Conservation (phyloP, 2,329 filamentous ascomycete species). For the Arachnomyces sp. region DNA sequence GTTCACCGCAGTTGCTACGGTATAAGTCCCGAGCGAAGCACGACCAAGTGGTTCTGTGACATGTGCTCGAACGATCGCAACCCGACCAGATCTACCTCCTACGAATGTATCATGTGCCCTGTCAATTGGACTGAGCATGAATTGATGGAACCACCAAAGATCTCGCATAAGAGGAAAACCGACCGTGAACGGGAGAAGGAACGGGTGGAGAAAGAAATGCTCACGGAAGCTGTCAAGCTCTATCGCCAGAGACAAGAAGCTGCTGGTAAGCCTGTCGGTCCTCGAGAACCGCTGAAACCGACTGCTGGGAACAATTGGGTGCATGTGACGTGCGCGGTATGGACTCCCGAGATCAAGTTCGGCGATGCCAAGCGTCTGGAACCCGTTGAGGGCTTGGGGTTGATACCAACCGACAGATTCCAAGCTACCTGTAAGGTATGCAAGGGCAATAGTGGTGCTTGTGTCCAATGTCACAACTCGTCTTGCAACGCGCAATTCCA, state of each 20-base stretch:
- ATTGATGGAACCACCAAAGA: conserved; percentile 72
- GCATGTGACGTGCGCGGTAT: conserved; percentile 86
- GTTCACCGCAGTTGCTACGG: conserved; percentile 92
- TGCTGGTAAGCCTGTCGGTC: conserved; percentile 70
- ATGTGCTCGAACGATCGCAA: conserved; percentile 93
- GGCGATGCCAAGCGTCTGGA: conserved; percentile 73
- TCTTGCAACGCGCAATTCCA: conserved; percentile 55
- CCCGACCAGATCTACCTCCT: conserved; percentile 84
- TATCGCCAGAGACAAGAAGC: conserved; percentile 78
- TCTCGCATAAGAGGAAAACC: conserved; percentile 76
- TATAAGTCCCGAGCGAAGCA: conserved; percentile 59
- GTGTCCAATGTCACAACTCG: conserved; percentile 64
- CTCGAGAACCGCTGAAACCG: conserved; percentile 83
- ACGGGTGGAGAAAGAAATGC: conserved; percentile 72
- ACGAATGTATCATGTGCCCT: conserved; percentile 88
- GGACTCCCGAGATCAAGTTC: conserved; percentile 88
- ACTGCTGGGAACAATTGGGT: conserved; percentile 98
- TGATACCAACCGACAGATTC: conserved; percentile 64
- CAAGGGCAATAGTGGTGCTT: conserved; percentile 66
- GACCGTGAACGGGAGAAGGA: conserved; percentile 89
- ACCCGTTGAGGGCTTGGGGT: conserved; percentile 81
- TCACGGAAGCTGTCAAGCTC: conserved; percentile 67
- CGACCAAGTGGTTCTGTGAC: conserved; percentile 86
- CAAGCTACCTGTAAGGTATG: conserved; percentile 77
- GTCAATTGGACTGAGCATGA: conserved; percentile 73